Conservation (phyloP, 352 stramenopile species). For the Globisporangium uncinulatum region DNA sequence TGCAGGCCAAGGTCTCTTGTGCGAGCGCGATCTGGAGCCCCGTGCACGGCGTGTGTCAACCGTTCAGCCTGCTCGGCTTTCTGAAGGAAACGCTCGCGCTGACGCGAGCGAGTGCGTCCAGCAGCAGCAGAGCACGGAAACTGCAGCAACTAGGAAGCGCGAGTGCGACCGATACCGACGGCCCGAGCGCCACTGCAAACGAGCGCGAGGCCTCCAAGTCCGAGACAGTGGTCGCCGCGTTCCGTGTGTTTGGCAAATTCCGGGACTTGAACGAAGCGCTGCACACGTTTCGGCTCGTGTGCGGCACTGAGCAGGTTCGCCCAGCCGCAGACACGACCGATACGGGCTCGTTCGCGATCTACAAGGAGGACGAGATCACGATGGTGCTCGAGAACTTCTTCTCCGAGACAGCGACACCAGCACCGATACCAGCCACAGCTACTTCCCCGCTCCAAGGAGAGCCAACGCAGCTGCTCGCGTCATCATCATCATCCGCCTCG, state of each 20-base stretch:
- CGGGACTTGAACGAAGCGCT: slow-evolving; percentile 51
- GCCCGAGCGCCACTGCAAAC: background rate
- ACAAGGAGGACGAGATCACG: slow-evolving; percentile 82
- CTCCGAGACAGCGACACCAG: background rate
- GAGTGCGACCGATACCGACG: background rate
- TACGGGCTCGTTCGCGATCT: slow-evolving; percentile 56
- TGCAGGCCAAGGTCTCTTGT: background rate
- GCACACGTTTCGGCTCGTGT: slow-evolving; percentile 64
- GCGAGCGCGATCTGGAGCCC: slow-evolving; percentile 59
- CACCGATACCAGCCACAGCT: background rate
- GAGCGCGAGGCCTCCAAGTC: too few relatives aligned
- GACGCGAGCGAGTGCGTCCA: background rate
- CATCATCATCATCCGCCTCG: background rate
- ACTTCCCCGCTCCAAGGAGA: background rate
- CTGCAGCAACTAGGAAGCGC: background rate
- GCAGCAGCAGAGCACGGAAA: background rate
- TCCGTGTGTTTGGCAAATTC: slow-evolving; percentile 75
- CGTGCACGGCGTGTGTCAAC: slow-evolving; percentile 67
- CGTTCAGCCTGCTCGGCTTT: slow-evolving; percentile 66
- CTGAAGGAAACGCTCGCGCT: slow-evolving; percentile 24
- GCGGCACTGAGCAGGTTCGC: slow-evolving; percentile 36
- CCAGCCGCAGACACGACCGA: slow-evolving; percentile 23
- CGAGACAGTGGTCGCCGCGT: slow-evolving; percentile 26
- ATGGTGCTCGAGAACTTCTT: slow-evolving; percentile 73
- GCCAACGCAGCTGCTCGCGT: background rate